Base-by-base conservation (phyloP, 495 filamentous ascomycete species). In the Penicillium paxilli region DNA sequence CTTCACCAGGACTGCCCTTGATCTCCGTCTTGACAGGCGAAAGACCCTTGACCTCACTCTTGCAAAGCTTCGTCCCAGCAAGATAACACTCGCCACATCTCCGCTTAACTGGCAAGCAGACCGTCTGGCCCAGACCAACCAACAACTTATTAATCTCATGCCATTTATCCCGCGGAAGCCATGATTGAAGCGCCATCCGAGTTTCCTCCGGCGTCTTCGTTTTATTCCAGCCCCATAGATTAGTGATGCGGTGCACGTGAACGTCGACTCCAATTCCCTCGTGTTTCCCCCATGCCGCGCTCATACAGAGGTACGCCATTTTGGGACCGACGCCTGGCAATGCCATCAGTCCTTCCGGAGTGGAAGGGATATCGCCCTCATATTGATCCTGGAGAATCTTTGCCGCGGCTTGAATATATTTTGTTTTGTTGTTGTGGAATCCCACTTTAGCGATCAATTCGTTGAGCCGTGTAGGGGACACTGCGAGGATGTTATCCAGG, bases 391-490 rank as follows among this genome's bases (percentile, higher is more conserved):
- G 76, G 2, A 96, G 77, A 35, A 96, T 87, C 7, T 76, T 62
- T 6, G 92, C 93, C 0, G 88, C 73, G 19, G 84, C 74, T 64
- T 96, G 91, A 66, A 98, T 89, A 71, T 94, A 94, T 45, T 80
- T 87, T 25, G 95, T 95, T 72, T 97, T 96, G 71, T 91, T 95
- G 63, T 96, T 96, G 72, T 97, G 93, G 66, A 98, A 98, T 23
- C 95, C 94, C 33, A 97, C 88, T 46, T 84, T 84, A 55, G 78
- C 75, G 54, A 98, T 98, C 54, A 98, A 64, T 54, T 85, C 75
- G 66, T 97, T 92, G 44, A 98, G 80, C 8, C 72, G 69, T 19
- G 73, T 76, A 4, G 90, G 83, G 7, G 87, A 75, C 1, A 91
- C 85, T 5, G 84, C 82, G 1, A 97, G 78, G 35, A 98, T 85